Base-by-base conservation (phyloP, 2,329 filamentous ascomycete genomes). In the Huntiella bhutanensis region DNA sequence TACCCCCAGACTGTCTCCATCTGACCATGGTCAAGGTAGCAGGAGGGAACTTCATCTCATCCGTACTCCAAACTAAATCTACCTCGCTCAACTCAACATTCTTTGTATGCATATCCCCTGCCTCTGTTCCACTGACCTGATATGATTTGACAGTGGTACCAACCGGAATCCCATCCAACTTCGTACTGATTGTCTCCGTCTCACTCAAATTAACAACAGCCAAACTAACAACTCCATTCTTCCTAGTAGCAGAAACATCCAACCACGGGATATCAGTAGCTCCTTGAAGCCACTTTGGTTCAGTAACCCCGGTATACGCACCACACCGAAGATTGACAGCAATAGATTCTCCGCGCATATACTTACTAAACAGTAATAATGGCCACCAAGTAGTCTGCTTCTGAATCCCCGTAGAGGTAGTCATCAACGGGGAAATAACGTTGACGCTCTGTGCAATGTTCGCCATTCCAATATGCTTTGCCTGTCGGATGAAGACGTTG, bases 331-430 rank as follows among this genome's bases (percentile, higher is more conserved):
- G 71, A 58, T 86, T 76, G 3, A 75, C 64, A 3, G 72, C 75
- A 2, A 88, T 60, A 0, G 77, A 78, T 56, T 70, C 71, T 2
- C 83, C 83, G 33, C 79, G 74, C 82, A 88, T 87, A 58, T 60
- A 60, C 55, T 57, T 58, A 56, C 60, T 62, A 60, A 81, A 84
- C 22, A 86, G 66, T 48, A 77, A 66, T 41, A 84, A 64, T 4
- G 80, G 77, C 75, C 77, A 85, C 76, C 78, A 86, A 3, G 74
- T 83, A 0, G 80, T 74, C 63, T 86, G 81, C 63, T 77, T 78
- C 42, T 76, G 58, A 41, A 85, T 60, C 0, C 80, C 79, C 0
- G 67, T 60, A 45, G 67, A 64, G 2, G 66, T 77, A 1, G 82
- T 86, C 77, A 85, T 82, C 8, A 86, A 65, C 1, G 81, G 82